Conservation (phyloP, 352 stramenopile genomes). For the Pythium aquatile region DNA sequence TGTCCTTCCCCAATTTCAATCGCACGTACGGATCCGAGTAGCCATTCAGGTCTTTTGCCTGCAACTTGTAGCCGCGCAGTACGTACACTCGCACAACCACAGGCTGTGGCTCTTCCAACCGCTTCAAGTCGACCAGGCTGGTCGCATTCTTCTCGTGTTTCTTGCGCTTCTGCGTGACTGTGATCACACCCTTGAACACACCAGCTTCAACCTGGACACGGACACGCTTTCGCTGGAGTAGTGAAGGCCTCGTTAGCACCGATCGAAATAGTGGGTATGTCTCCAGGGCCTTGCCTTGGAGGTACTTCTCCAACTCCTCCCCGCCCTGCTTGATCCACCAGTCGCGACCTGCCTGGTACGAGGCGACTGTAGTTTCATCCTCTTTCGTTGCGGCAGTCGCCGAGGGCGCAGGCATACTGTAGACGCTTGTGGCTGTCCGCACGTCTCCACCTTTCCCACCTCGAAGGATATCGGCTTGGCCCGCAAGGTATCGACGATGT, state of each 20-base stretch:
- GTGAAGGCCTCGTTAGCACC: conserved; percentile 51
- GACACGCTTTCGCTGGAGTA: conserved; percentile 52
- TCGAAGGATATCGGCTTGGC: conserved; percentile 41
- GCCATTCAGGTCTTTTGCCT: conserved; percentile 78
- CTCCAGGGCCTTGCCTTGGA: conserved; percentile 69
- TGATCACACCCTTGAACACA: conserved; percentile 81
- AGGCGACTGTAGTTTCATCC: background rate
- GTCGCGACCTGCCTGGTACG: conserved; percentile 61
- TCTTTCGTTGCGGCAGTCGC: too few relatives aligned
- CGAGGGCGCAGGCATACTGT: background rate
- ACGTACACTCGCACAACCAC: conserved; percentile 78
- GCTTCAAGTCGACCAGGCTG: conserved; percentile 45
- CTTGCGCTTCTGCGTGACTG: conserved; percentile 41
- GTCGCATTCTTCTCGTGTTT: conserved; percentile 19
- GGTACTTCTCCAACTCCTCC: conserved; percentile 78
- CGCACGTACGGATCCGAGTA: conserved; percentile 80
- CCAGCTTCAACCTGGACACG: conserved; percentile 61
- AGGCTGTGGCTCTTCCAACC: conserved; percentile 47
- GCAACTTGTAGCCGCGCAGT: conserved; percentile 62
- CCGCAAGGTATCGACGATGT: conserved; percentile 52
- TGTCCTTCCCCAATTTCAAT: conserved; percentile 67
- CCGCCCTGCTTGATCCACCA: conserved; percentile 74
- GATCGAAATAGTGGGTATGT: conserved; percentile 69
- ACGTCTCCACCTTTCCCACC: background rate
- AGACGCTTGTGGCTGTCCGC: background rate